Conservation (phyloP, 1,284 basidiomycete genomes). For the Mixia osmundae region DNA sequence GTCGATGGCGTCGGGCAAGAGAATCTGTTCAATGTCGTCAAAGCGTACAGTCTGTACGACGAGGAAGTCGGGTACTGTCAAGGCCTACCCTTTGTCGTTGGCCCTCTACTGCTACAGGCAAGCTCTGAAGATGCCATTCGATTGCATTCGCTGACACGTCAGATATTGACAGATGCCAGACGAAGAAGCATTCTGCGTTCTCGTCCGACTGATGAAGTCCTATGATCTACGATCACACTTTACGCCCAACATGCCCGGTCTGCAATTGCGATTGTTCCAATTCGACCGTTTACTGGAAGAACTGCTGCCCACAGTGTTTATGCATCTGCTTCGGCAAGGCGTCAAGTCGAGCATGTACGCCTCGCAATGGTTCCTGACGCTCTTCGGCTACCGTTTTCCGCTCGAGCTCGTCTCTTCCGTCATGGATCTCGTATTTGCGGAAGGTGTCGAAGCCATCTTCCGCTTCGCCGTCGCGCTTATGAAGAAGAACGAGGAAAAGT, state of each 20-base stretch:
- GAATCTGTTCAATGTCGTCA: conserved; percentile 87
- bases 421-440: conserved; percentile 82
- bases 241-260: conserved; percentile 88
- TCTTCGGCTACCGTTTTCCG: conserved; percentile 78
- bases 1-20: conserved; percentile 84
- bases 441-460: conserved; percentile 89
- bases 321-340: conserved; percentile 78
- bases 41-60: conserved; percentile 92
- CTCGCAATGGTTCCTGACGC: conserved; percentile 91
- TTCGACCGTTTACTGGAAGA: conserved; percentile 91
- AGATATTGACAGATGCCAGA: conserved; percentile 59
- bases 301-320: conserved; percentile 61
- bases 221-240: conserved; percentile 92
- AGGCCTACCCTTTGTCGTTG: conserved; percentile 84
- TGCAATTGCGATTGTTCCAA: conserved; percentile 68
- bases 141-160: background rate
- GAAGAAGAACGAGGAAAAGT: conserved; percentile 57
- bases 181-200: conserved; percentile 86
- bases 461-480: conserved; percentile 75
- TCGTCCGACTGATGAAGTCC: conserved; percentile 92
- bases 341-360: conserved; percentile 79
- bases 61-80: conserved; percentile 92
- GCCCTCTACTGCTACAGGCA: conserved; percentile 73
- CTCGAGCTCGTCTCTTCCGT: conserved; percentile 83
- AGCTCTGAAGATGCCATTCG: conserved; percentile 18